Conservation (phyloP, 441 rosid genomes). For the Jatropha multifida region DNA sequence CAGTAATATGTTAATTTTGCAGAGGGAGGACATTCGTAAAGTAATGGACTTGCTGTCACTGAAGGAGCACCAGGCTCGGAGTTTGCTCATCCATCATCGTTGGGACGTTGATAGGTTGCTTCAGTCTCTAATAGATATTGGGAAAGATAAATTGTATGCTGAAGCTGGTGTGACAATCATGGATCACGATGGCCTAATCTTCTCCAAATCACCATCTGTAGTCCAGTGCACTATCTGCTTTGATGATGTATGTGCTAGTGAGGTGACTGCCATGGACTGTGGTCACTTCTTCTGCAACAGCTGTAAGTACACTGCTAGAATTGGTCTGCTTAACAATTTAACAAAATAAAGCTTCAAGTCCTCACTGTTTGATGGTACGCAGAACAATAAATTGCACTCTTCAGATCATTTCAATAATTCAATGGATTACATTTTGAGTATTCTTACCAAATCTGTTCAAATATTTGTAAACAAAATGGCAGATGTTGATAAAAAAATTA, state of each 20-base stretch:
- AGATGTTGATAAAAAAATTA: background rate
- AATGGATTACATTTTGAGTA: background rate
- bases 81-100: slow-evolving; percentile 49
- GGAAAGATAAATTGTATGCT: slow-evolving; percentile 40
- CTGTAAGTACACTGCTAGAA: slow-evolving; percentile 42
- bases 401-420: background rate
- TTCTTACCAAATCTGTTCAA: background rate
- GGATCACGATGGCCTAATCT: slow-evolving; percentile 21
- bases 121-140: slow-evolving; percentile 55
- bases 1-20: slow-evolving; percentile 16
- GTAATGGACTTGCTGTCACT: slow-evolving; percentile 62
- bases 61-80: slow-evolving; percentile 52
- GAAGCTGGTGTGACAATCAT: slow-evolving; percentile 43
- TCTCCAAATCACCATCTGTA: slow-evolving; percentile 11
- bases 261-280: slow-evolving; percentile 54
- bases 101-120: slow-evolving; percentile 70
- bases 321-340: background rate
- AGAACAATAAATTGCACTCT: background rate
- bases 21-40: slow-evolving; percentile 54
- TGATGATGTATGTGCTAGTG: slow-evolving; percentile 36
- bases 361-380: too few species aligned
- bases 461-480: background rate
- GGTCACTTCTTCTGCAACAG: slow-evolving; percentile 54
- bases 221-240: slow-evolving; percentile 49
- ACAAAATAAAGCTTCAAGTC: background rate